Conservation (phyloP, 2,329 filamentous ascomycete species). For the Paecilomyces sp. region DNA sequence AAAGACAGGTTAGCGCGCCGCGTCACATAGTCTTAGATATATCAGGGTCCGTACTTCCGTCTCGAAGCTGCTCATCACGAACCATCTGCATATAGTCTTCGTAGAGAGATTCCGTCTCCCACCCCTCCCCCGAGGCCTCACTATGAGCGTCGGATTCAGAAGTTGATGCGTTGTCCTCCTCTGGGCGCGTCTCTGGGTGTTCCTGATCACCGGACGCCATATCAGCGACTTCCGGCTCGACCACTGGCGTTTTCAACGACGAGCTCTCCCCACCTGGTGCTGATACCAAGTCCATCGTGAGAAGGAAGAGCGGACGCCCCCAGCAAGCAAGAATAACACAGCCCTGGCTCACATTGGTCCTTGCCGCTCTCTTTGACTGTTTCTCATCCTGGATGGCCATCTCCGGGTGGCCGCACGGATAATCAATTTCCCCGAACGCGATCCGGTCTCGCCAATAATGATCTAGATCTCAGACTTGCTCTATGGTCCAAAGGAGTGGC, state of each 20-base stretch:
- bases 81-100: slow-evolving; percentile 57
- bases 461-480: not conserved
- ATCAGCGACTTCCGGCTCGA: slow-evolving; percentile 29
- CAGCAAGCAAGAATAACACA: slow-evolving; percentile 22
- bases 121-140: slow-evolving; percentile 35
- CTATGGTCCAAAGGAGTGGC: not conserved
- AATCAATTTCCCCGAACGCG: slow-evolving; percentile 14
- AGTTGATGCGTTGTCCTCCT: slow-evolving; percentile 23
- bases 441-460: not conserved
- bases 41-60: not conserved
- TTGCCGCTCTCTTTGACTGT: slow-evolving; percentile 13
- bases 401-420: slow-evolving; percentile 5
- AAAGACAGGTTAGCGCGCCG: slow-evolving; percentile 2
- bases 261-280: slow-evolving; percentile 24
- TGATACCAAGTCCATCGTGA: slow-evolving; percentile 34
- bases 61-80: slow-evolving; percentile 43
- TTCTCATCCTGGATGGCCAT: slow-evolving; percentile 8
- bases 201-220: slow-evolving; percentile 14
- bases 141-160: slow-evolving; percentile 29
- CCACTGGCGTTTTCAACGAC: slow-evolving; percentile 26
- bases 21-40: not conserved
- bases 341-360: slow-evolving; percentile 23
- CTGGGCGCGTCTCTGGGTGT: slow-evolving; percentile 16
- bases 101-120: slow-evolving; percentile 59
- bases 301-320: slow-evolving; percentile 20